These are phyloP conservation scores for Ocimum tenuiflorum DNA, from an alignment of 257 asterid genomes.

Conservation along the genomic window DNA sequence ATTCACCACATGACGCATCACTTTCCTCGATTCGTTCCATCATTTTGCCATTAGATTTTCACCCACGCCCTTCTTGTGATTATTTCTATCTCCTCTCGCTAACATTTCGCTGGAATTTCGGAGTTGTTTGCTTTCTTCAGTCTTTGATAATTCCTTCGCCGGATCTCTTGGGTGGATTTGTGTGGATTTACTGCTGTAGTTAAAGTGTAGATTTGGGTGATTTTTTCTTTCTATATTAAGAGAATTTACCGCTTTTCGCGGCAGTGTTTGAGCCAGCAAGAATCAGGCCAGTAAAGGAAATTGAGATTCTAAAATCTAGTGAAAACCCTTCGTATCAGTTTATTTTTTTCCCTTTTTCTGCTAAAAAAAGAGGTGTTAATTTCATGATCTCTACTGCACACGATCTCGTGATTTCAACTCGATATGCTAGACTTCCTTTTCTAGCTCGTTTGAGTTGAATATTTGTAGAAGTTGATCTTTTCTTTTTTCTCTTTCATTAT, in stretches of 20 bases:
- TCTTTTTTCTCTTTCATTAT: background rate
- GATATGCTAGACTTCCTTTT: slow-evolving; percentile 6
- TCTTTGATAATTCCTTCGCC: background rate
- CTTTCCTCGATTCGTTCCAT: background rate
- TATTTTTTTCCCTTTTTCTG: background rate
- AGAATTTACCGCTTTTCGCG: slow-evolving; percentile 1
- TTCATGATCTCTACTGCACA: background rate
- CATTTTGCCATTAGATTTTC: slow-evolving; percentile 8
- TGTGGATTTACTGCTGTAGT: background rate
- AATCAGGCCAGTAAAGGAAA: background rate
- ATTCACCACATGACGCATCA: slow-evolving; percentile 5
- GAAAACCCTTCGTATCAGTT: background rate
- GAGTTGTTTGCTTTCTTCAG: background rate
- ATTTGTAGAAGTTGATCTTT: background rate
- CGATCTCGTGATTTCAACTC: slow-evolving; percentile 2
- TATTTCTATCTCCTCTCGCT: background rate
- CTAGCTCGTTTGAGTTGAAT: background rate
- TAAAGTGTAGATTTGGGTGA: background rate
- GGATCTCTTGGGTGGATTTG: background rate
- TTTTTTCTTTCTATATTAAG: background rate
- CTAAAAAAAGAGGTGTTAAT: background rate
- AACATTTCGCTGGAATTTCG: background rate
- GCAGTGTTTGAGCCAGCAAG: background rate
- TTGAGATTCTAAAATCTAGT: slow-evolving; percentile 1
- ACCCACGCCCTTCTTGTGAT: slow-evolving; percentile 4